Evolutionary conservation across 2,329 filamentous ascomycete species (phyloP).

Genomic region (Ceratocystis lukuohia): DNA sequence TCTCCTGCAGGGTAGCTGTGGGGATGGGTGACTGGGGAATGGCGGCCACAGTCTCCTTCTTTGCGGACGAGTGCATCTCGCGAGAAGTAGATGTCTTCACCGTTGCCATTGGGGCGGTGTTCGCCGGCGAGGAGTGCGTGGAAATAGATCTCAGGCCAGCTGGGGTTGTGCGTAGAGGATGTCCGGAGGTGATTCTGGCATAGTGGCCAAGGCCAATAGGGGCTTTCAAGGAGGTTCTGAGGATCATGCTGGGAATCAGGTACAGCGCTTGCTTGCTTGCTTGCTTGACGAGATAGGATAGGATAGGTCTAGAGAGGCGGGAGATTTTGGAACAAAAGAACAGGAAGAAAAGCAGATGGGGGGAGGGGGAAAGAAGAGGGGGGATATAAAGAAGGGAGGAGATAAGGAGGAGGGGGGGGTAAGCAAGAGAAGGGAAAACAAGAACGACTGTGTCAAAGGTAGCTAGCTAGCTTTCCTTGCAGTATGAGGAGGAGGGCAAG

Average conservation of each 20-base stretch:
- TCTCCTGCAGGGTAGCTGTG: slow-evolving; percentile 16
- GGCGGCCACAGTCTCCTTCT: slow-evolving; percentile 16
- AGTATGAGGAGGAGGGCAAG: neutral
- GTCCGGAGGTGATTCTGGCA: neutral
- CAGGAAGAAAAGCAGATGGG: neutral
- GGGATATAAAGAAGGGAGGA: neutral
- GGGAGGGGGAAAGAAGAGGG: neutral
- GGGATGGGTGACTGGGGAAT: neutral
- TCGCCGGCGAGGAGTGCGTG: neutral
- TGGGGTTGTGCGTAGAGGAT: neutral
- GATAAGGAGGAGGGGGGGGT: neutral
- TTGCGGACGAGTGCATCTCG: slow-evolving; percentile 14
- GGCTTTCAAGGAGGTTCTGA: slow-evolving; percentile 1
- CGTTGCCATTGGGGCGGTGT: neutral
- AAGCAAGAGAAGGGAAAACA: too few species aligned
- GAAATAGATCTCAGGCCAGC: neutral
- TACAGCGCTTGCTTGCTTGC: neutral
- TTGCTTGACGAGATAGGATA: neutral
- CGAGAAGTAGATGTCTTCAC: neutral
- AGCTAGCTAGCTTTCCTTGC: too few species aligned
- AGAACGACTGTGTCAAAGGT: too few species aligned
- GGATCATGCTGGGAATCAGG: neutral
- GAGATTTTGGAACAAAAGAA: neutral
- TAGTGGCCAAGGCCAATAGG: slow-evolving; percentile 8
- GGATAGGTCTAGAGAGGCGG: too few species aligned